Evolutionary conservation across 768 basidiomycete genomes (phyloP), one percentile per base, ranked within the genome.

Genomic region (Coprinopsis strossmayeri): DNA sequence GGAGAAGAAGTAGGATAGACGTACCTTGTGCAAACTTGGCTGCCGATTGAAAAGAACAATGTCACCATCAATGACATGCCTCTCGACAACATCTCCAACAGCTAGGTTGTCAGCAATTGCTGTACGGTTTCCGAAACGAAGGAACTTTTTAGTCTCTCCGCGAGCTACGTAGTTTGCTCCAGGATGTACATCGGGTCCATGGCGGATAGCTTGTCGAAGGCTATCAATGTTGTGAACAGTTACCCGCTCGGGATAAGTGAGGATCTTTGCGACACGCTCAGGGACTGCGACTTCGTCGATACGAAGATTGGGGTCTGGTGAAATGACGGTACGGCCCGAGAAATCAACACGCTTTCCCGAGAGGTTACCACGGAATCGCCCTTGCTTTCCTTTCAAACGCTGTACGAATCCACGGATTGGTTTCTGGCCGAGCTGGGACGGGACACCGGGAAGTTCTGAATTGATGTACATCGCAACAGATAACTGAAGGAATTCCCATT

Each of bases 331-430:
- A 57, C 96, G 87, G 3, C 84, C 95, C 0, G 94, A 97, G 63
- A 98, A 98, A 63, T 99, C 96, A 55, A 99, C 96, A 64, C 96
- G 92, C 66, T 99, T 99, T 53, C 96, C 96, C 0, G 94, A 97
- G 5, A 99, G 75, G 62, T 99, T 99, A 18, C 96, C 96, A 63
- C 96, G 79, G 69, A 99, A 98, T 40, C 96, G 93, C 58, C 96
- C 96, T 64, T 98, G 95, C 62, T 99, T 99, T 30, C 96, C 96
- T 69, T 99, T 99, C 43, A 99, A 71, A 2, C 96, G 89, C 59
- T 99, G 96, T 38, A 95, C 95, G 62, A 98, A 95, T 13, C 96
- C 96, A 47, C 96, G 84, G 57, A 96, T 95, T 7, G 96, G 95
- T 59, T 96, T 96, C 63, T 89, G 84, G 35, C 88, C 89, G 61